Evolutionary conservation across 192 early-diverging fungal species (phyloP).

Genomic region (Helicostylum pulchrum): DNA sequence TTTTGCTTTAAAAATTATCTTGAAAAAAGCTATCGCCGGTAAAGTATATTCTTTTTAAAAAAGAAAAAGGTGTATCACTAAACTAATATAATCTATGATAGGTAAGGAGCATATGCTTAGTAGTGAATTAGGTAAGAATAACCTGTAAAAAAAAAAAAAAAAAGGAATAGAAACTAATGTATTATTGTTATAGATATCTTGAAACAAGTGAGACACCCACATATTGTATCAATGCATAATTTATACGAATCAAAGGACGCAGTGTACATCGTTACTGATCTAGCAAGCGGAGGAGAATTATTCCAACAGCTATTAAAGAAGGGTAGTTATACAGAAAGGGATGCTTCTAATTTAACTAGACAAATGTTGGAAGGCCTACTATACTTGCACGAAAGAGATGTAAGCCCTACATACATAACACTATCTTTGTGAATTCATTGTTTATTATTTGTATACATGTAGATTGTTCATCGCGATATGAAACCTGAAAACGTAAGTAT

Average conservation of each 20-base stretch:
- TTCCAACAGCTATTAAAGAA: slow-evolving; percentile 74
- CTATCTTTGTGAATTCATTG: not conserved
- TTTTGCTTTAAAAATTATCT: slow-evolving; percentile 76
- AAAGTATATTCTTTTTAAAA: slow-evolving; percentile 5
- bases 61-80: not conserved
- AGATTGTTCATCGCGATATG: slow-evolving; percentile 82
- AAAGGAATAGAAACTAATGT: not conserved
- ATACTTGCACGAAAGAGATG: slow-evolving; percentile 80
- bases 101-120: slow-evolving; percentile 62
- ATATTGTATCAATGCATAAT: slow-evolving; percentile 80
- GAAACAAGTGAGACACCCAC: slow-evolving; percentile 70
- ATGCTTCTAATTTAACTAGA: slow-evolving; percentile 74
- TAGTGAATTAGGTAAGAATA: slow-evolving; percentile 53
- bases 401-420: slow-evolving; percentile 14
- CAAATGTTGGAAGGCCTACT: slow-evolving; percentile 77
- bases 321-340: slow-evolving; percentile 77
- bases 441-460: slow-evolving; percentile 7
- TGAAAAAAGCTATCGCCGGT: slow-evolving; percentile 55
- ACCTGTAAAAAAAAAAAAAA: not conserved
- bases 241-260: slow-evolving; percentile 71
- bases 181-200: slow-evolving; percentile 46
- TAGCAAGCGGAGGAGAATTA: slow-evolving; percentile 85
- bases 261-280: slow-evolving; percentile 70
- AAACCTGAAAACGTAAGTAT: slow-evolving; percentile 79
- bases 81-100: slow-evolving; percentile 8